Base-by-base conservation (phyloP, 2,329 filamentous ascomycete species). In the Clonostachys solani region DNA sequence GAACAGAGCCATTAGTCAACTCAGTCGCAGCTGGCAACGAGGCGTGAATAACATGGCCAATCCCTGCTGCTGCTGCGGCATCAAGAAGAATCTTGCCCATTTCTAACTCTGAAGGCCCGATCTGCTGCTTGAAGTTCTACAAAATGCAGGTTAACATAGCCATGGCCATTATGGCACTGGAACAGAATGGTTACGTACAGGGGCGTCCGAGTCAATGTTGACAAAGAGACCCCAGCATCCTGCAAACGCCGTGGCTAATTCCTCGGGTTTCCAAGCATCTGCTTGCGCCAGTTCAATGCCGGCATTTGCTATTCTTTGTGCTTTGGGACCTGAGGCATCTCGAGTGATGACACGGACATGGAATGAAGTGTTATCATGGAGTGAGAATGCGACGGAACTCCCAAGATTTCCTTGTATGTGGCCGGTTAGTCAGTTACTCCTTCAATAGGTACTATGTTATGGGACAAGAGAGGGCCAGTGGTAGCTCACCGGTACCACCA, bases 141-240 rank as follows among this genome's bases (percentile, higher is more conserved):
- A n/a, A n/a, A n/a, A n/a, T n/a, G n/a, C n/a, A n/a, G n/a, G n/a
- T n/a, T n/a, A n/a, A n/a, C n/a, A n/a, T n/a, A n/a, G n/a, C n/a
- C n/a, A n/a, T n/a, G n/a, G n/a, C n/a, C n/a, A n/a, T n/a, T n/a
- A n/a, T n/a, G n/a, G n/a, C n/a, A n/a, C n/a, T n/a, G n/a, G n/a
- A n/a, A n/a, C n/a, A n/a, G n/a, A n/a, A n/a, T n/a, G n/a, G n/a
- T n/a, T n/a, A n/a, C 34, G 10, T 36, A 36, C 34, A 36, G 34
- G 34, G 53, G 64, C 61, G 42, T 61, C 58, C 6, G 57, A 60
- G 50, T 64, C 62, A 10, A 57, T 62, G 45, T 66, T 66, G 47
- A 59, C 54, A 49, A 66, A 66, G 8, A 60, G 53, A 12, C 58
- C 63, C 57, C 61, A 65, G 46, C 59, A 62, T 13, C 54, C 58